Evolutionary conservation across 73 alveolate species (phyloP), one percentile per base, ranked within the genome.

Genomic region (Symbiodinium natans): DNA sequence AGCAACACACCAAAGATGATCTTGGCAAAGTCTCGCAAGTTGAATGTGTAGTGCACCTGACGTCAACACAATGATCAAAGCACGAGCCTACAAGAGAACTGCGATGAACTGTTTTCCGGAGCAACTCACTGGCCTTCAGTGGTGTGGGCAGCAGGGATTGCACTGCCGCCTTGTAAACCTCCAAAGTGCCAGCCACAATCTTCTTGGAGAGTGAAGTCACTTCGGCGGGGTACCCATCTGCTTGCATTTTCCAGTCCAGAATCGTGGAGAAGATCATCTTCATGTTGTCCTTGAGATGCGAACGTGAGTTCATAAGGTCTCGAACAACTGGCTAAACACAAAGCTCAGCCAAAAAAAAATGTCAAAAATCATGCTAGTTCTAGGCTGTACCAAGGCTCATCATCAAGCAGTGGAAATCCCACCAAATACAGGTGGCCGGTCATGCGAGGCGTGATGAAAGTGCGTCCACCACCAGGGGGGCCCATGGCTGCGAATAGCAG

Each of bases 381-480:
- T 29, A 74, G 43, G 42, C 48, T n/a, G 8, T n/a, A 34, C 77
- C 97, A 41, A 42, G 97, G 80, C 1, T 40, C 98, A 33, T 92
- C 98, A 74, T 92, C 98, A 83, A 92, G 73, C 92, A 77, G 38
- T 1, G 98, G 98, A 43, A 92, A 92, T 83, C 98, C 98, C 8
- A 92, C 98, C 40, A 74, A 7, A 89, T 90, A 90, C 33, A 90
- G 29, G 80, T 90, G 97, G 11, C 97, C 97, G 19, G 54, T 99
- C 99, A 99, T 99, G 83, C 99, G 99, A 82, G 99, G 99, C 52
- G 99, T 99, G 87, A 99, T 99, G 99, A 99, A 99, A 19, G 99
- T 99, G 92, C 99, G 99, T 39, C 99, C 99, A 63, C 99, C 99
- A 39, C 99, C 99, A 15, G 99, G 99, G 3, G 99, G 99, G 2